Conservation (phyloP, 2,329 filamentous ascomycete genomes). For the Colletotrichum navitas region DNA sequence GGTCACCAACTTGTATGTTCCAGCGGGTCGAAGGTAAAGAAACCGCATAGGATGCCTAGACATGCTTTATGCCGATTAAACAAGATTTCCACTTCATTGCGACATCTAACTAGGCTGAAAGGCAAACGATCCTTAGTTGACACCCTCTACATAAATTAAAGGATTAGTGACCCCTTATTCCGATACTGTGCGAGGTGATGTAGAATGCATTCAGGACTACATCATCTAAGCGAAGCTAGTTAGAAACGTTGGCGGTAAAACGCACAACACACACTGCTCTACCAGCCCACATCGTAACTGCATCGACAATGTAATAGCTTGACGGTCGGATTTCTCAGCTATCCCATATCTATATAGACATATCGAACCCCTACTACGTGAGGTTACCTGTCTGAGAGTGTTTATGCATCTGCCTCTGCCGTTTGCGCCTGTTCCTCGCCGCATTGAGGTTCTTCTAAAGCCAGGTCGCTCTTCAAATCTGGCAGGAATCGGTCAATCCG, state of each 20-base stretch:
- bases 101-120: too few species aligned
- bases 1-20: too few species aligned
- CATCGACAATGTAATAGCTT: background rate
- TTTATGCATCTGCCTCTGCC: conserved; percentile 14
- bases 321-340: background rate
- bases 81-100: too few species aligned
- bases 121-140: accelerated
- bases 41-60: too few species aligned
- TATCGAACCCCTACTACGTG: background rate
- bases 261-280: background rate
- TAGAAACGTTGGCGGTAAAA: background rate
- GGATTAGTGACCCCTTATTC: background rate
- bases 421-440: background rate
- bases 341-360: background rate
- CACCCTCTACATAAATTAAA: too few species aligned
- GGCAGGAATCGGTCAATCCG: conserved; percentile 75
- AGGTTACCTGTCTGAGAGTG: too few species aligned
- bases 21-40: too few species aligned
- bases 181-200: background rate
- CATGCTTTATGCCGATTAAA: too few species aligned
- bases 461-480: conserved; percentile 68
- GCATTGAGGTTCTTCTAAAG: conserved; percentile 59
- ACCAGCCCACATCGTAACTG: background rate
- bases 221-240: background rate
- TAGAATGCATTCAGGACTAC: background rate